Conservation (phyloP, 768 basidiomycete species). For the Hysterangium stoloniferum region DNA sequence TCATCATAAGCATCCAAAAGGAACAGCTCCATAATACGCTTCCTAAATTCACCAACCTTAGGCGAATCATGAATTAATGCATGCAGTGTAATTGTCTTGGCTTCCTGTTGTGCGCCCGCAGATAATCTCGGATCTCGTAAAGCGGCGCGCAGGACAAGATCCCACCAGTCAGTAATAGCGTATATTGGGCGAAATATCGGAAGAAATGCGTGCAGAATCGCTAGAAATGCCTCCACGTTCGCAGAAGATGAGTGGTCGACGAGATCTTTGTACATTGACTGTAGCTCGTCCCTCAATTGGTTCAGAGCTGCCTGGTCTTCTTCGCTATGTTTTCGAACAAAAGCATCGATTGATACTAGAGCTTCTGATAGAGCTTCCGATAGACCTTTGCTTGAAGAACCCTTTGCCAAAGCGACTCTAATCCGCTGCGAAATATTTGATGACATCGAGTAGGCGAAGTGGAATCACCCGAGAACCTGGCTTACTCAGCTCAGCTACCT, state of each 20-base stretch:
- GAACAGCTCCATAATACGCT: conserved; percentile 65
- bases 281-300: conserved; percentile 61
- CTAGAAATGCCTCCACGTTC: conserved; percentile 61
- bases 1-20: conserved; percentile 73
- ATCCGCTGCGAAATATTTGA: conserved; percentile 9
- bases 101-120: conserved; percentile 48
- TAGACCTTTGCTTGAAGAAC: conserved; percentile 5
- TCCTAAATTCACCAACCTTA: conserved; percentile 57
- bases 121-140: conserved; percentile 67
- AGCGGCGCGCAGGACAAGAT: conserved; percentile 68
- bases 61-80: conserved; percentile 44
- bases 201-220: conserved; percentile 53
- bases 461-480: background rate
- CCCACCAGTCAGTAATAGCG: conserved; percentile 75
- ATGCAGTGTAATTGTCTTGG: conserved; percentile 62
- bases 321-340: background rate
- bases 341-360: conserved; percentile 1
- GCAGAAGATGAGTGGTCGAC: conserved; percentile 55
- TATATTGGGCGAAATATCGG: conserved; percentile 56
- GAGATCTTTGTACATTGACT: conserved; percentile 50
- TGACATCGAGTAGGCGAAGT: background rate
- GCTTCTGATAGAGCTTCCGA: background rate
- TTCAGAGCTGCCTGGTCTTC: conserved; percentile 24
- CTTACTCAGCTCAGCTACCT: background rate
- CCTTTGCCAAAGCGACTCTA: background rate